Conservation (phyloP, 768 basidiomycete genomes). For the Collybia sordida region DNA sequence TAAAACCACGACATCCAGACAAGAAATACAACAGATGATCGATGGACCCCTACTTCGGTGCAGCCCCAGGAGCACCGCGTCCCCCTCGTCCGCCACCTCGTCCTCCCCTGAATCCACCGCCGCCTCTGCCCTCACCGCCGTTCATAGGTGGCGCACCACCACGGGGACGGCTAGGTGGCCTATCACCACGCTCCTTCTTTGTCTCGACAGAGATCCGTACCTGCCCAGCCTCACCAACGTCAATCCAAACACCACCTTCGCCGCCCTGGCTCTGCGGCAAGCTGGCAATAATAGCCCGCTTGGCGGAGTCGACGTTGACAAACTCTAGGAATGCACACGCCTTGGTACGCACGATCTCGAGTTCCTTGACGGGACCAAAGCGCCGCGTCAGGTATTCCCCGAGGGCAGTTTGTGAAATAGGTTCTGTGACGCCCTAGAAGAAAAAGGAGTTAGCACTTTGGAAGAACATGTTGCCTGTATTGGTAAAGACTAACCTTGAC, state of each 20-base stretch:
- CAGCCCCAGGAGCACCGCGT: slow-evolving; percentile 16
- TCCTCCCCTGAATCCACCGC: slow-evolving; percentile 38
- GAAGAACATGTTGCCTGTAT: not conserved
- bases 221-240: slow-evolving; percentile 51
- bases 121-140: slow-evolving; percentile 48
- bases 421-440: slow-evolving; percentile 68
- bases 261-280: slow-evolving; percentile 71
- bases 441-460: slow-evolving; percentile 6
- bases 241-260: slow-evolving; percentile 85
- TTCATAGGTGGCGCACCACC: slow-evolving; percentile 50
- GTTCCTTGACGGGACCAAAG: slow-evolving; percentile 82
- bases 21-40: not conserved
- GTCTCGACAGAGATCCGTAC: slow-evolving; percentile 79
- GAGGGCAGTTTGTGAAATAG: slow-evolving; percentile 53
- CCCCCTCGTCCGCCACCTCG: slow-evolving; percentile 31
- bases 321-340: slow-evolving; percentile 98
- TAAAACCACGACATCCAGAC: slow-evolving; percentile 40
- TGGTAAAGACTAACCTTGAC: slow-evolving; percentile 65
- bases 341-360: slow-evolving; percentile 85
- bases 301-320: slow-evolving; percentile 70
- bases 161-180: slow-evolving; percentile 61
- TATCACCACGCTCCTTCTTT: slow-evolving; percentile 88
- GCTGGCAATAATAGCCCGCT: slow-evolving; percentile 78
- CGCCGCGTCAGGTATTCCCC: slow-evolving; percentile 48
- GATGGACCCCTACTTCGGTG: slow-evolving; percentile 12